These are phyloP conservation scores for Vaccinium corymbosum DNA, from an alignment of 148 eudicot species.

Conservation along the genomic window DNA sequence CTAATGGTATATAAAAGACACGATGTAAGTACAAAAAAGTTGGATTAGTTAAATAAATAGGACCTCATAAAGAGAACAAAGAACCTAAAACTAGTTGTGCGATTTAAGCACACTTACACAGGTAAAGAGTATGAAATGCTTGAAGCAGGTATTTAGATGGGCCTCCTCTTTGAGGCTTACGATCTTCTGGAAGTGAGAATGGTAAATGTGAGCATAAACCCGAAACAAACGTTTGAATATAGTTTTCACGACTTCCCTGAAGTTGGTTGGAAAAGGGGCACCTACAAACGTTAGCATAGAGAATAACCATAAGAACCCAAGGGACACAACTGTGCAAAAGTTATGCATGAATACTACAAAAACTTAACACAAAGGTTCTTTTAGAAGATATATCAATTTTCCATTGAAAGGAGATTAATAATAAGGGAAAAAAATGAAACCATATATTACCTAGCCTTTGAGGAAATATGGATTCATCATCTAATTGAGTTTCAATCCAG, in stretches of 20 bases:
- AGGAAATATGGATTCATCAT: slow-evolving; percentile 92
- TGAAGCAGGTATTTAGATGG: slow-evolving; percentile 95
- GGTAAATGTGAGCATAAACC: slow-evolving; percentile 97
- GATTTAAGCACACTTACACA: slow-evolving; percentile 59
- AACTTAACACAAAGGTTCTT: not conserved
- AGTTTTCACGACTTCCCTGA: slow-evolving; percentile 90
- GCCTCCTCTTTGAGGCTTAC: slow-evolving; percentile 98
- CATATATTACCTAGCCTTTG: slow-evolving; percentile 70
- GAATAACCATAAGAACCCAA: not conserved
- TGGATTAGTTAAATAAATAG: not conserved
- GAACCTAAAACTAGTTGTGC: not conserved
- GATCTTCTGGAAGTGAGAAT: slow-evolving; percentile 99
- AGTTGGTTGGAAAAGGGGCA: slow-evolving; percentile 89
- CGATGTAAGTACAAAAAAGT: not conserved
- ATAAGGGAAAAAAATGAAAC: not conserved
- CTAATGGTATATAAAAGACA: not conserved
- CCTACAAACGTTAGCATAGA: slow-evolving; percentile 42
- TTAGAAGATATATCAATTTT: not conserved
- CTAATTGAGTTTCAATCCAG: slow-evolving; percentile 94
- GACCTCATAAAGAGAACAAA: not conserved
- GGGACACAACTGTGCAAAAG: not conserved
- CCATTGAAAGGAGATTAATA: not conserved
- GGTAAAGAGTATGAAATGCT: slow-evolving; percentile 91
- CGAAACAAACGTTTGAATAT: slow-evolving; percentile 93
- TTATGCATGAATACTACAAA: not conserved